These are phyloP conservation scores for Nadsonia fulvescens DNA, from an alignment of 805 yeast species.

Conservation along the genomic window DNA sequence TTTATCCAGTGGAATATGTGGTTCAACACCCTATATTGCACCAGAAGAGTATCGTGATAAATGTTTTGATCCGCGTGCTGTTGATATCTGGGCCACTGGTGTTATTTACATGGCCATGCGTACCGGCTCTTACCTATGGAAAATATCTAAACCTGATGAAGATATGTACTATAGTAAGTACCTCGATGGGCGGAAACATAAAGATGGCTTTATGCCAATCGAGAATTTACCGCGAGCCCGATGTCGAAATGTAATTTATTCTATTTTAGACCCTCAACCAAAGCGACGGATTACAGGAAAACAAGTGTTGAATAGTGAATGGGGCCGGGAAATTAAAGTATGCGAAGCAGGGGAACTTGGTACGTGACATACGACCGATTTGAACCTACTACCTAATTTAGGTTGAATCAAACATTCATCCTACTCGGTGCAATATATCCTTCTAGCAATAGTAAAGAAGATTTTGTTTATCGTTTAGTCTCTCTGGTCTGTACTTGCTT, in stretches of 20 bases:
- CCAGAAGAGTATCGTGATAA: conserved; percentile 59
- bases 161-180: conserved; percentile 70
- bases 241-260: conserved; percentile 82
- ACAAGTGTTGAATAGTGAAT: conserved; percentile 77
- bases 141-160: conserved; percentile 45
- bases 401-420: too few species aligned
- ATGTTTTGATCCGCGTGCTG: conserved; percentile 54
- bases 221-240: conserved; percentile 68
- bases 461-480: too few species aligned
- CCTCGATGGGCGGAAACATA: conserved; percentile 56
- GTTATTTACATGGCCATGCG: conserved; percentile 61
- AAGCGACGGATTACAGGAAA: conserved; percentile 67
- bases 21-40: conserved; percentile 78
- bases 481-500: too few species aligned
- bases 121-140: conserved; percentile 87
- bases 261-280: conserved; percentile 81
- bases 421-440: too few species aligned
- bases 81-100: conserved; percentile 82
- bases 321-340: conserved; percentile 77
- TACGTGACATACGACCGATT: too few species aligned
- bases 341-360: conserved; percentile 47
- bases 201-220: conserved; percentile 80
- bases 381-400: too few species aligned
- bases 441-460: too few species aligned
- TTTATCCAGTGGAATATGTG: conserved; percentile 50